Evolutionary conservation across 73 alveolate genomes (phyloP), one percentile per base, ranked within the genome.

Genomic region (Stentor coeruleus): DNA sequence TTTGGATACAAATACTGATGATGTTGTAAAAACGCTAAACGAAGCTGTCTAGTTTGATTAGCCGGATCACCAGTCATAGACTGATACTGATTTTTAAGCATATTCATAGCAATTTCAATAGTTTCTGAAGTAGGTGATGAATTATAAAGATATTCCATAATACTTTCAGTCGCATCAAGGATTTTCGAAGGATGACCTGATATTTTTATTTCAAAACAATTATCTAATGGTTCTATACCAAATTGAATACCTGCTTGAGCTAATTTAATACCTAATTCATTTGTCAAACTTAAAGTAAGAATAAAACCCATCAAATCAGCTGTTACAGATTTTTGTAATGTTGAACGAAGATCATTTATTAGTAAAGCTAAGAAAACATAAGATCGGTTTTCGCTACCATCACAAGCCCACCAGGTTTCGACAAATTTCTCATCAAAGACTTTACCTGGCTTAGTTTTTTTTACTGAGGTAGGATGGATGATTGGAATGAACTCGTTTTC

Each of bases 401-500:
- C 79, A 20, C 40, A 20, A 31, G n/a, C 33, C n/a, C 37, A 66
- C 79, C 79, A 66, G 33, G 79, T 31, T 33, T 66, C 79, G n/a
- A 66, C 36, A 20, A 66, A 20, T 11, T 66, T 31, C 20, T 26
- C 11, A 1, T 66, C 33, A 66, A 28, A 66, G 39, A 66, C 79
- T 26, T 26, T 66, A 1, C n/a, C 39, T 26, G 79, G 79, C 33
- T 74, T 84, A 49, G 80, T 91, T 6, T 82, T 74, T 33, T 66
- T 80, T 35, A 86, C 89, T 15, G 89, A 66, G 39, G 93, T 76
- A 60, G 83, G 91, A 26, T 93, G 83, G 74, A 82, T 81, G 74
- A 84, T 59, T 26, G 99, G 99, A 37, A 95, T 74, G 38, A 95
- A 89, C 26, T 77, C 79, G 86, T 95, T 82, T 39, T 57, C 87